Evolutionary conservation across 805 yeast species (phyloP).

Genomic region (Candida hispaniensis): DNA sequence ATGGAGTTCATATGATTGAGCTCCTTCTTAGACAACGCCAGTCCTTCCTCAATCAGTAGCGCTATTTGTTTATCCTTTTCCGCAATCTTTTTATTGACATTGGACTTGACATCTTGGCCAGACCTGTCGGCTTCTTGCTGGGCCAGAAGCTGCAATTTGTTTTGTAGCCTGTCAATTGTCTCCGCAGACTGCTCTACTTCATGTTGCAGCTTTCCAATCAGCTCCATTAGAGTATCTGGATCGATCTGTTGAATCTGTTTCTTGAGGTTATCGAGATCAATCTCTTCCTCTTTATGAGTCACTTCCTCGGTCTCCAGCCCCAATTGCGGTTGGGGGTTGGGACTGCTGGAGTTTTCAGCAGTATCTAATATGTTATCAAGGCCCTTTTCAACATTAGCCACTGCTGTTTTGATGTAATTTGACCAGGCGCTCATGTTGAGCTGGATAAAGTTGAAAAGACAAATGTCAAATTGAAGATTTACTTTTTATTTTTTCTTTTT

Average conservation of each 20-base stretch:
- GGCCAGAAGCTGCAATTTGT: slow-evolving; percentile 27
- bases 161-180: slow-evolving; percentile 23
- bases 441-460: too few relatives aligned
- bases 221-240: not conserved
- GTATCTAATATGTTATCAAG: slow-evolving; percentile 10
- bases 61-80: slow-evolving; percentile 52
- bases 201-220: slow-evolving; percentile 2
- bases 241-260: not conserved
- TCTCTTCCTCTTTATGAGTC: not conserved
- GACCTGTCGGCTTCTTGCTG: slow-evolving; percentile 23
- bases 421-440: slow-evolving; percentile 8
- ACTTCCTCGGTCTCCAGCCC: not conserved
- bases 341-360: slow-evolving; percentile 1
- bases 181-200: slow-evolving; percentile 12
- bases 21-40: slow-evolving; percentile 59
- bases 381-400: slow-evolving; percentile 9
- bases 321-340: not conserved
- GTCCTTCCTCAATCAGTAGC: slow-evolving; percentile 65
- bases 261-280: not conserved
- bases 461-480: too few relatives aligned
- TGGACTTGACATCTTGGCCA: slow-evolving; percentile 6
- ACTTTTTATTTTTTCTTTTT: too few relatives aligned
- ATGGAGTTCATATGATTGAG: slow-evolving; percentile 55
- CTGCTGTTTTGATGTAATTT: slow-evolving; percentile 13
- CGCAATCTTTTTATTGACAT: slow-evolving; percentile 29